Conservation (phyloP, 179 eudicot species). For the Spinacia oleracea region DNA sequence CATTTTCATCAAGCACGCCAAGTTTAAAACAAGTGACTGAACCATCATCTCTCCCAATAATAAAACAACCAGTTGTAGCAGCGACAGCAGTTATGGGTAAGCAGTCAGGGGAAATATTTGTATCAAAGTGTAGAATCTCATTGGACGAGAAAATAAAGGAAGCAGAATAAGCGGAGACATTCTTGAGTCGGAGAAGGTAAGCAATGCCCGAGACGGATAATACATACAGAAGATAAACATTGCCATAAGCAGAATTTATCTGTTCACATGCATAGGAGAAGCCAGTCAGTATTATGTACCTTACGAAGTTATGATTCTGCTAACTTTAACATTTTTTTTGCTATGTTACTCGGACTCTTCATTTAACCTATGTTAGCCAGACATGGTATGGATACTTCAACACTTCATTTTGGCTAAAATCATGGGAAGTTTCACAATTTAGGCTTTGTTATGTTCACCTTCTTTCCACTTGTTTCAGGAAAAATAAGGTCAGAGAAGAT, state of each 20-base stretch:
- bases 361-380: too few species aligned
- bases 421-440: too few species aligned
- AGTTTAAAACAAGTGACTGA: slow-evolving; percentile 67
- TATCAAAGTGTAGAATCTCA: slow-evolving; percentile 58
- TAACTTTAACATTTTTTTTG: not conserved
- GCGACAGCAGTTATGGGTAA: slow-evolving; percentile 63
- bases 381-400: too few species aligned
- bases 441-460: too few species aligned
- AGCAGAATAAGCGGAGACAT: slow-evolving; percentile 52
- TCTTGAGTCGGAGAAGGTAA: slow-evolving; percentile 55
- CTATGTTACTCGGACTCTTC: too few species aligned
- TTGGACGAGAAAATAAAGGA: slow-evolving; percentile 49
- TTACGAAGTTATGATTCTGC: not conserved
- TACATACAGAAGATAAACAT: slow-evolving; percentile 63
- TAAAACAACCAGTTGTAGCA: slow-evolving; percentile 66
- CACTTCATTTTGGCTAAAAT: too few species aligned
- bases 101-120: slow-evolving; percentile 44
- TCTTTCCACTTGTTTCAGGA: too few species aligned
- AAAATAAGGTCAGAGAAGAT: too few species aligned
- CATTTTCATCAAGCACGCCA: slow-evolving; percentile 62
- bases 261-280: slow-evolving; percentile 33
- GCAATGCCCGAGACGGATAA: slow-evolving; percentile 79
- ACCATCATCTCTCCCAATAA: slow-evolving; percentile 88
- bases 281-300: slow-evolving; percentile 6
- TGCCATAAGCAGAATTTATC: slow-evolving; percentile 48